Evolutionary conservation across 139 green algal species (phyloP).

Genomic region (Spirogloea muscicola): DNA sequence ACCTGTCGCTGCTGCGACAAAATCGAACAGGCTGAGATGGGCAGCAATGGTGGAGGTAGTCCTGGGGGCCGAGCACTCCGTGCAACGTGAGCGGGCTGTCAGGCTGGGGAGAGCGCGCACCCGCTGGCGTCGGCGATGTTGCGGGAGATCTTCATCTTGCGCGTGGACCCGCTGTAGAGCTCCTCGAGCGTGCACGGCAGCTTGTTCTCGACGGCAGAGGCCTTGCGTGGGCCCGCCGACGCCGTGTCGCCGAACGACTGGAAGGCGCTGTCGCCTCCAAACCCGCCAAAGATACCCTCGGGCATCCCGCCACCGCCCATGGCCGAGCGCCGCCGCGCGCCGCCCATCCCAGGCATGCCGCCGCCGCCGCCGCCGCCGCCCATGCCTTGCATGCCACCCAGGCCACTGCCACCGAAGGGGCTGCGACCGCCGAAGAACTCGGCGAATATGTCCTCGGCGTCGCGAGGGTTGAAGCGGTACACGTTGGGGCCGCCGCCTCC

Average conservation of each 20-base stretch:
- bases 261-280: background rate
- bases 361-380: background rate
- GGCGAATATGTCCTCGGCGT: constrained; percentile 40
- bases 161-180: constrained; percentile 57
- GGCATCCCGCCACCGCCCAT: background rate
- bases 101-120: background rate
- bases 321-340: background rate
- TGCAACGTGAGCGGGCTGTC: background rate
- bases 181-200: constrained; percentile 56
- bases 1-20: too few species aligned
- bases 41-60: background rate
- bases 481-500: constrained; percentile 9
- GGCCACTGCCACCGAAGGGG: constrained; percentile 16
- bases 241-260: background rate
- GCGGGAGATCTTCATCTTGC: constrained; percentile 62
- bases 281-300: background rate
- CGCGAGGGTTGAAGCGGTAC: constrained; percentile 3
- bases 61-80: background rate
- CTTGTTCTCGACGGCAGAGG: constrained; percentile 35
- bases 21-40: background rate
- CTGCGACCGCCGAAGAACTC: constrained; percentile 37
- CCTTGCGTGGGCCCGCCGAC: constrained; percentile 4
- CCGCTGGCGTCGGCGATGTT: constrained; percentile 50
- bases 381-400: constrained; percentile 1
- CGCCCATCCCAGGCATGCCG: constrained; percentile 3